Evolutionary conservation across 179 eudicot genomes (phyloP), one percentile per base, ranked within the genome.

Genomic region (Silene vulgaris): DNA sequence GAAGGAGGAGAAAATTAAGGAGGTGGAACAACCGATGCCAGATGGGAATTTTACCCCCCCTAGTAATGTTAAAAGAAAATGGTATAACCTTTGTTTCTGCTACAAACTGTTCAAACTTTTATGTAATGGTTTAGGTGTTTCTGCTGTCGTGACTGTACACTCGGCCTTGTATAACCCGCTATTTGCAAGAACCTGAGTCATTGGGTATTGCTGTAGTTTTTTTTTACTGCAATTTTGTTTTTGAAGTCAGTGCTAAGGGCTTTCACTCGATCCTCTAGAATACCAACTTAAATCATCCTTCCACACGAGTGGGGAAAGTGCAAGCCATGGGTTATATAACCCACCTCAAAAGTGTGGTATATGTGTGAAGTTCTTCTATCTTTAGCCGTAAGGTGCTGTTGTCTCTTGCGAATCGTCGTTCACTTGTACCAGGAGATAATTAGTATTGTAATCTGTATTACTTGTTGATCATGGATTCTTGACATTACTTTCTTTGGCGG

Each of bases 1-100:
- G 78, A 92, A 77, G 83, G 94, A 85, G 79, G 97, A 90, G 75
- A 88, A 88, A 82, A 6, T 77, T 65, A 83, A 88, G 83, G 88
- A 83, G 74, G 91, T 81, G 65, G 85, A 88, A 79, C 88, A 87
- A 78, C 81, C 81, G 75, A 75, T 78, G 77, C 84, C 82, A 74
- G 80, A 79, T 78, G 90, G 84, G 70, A 84, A 77, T 78, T 88
- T 90, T 79, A 73, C 77, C 77, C 78, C 89, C 83, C 82, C 88
- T 73, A 77, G 72, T 79, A 81, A 78, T 78, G 74, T 80, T 85
- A 71, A 63, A 50, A 88, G 81, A 83, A 92, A 84, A 90, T 94
- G 98, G 98, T 94, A 85, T 82, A 72, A 3, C 57, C 67, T 79
- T 73, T 67, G n/a, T 32, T 30, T 75, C 6, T 43, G 14, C 26